phyloP scores from a whole-genome alignment of 331 rosid species.

The Stylosanthes scabra region DNA sequence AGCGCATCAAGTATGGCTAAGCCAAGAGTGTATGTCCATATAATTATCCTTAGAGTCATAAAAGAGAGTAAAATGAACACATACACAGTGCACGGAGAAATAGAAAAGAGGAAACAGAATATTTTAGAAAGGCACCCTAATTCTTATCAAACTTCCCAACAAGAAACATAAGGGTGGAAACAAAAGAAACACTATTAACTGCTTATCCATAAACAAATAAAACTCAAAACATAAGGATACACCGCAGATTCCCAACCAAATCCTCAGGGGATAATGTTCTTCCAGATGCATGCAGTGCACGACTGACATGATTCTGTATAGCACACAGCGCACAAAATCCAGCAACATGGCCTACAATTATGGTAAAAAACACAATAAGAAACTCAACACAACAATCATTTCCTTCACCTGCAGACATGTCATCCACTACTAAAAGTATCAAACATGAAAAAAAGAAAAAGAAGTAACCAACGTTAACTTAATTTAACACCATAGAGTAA shows the following conservation, averaged over 20 bases:
- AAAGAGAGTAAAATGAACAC: neutral
- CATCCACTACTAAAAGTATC: neutral
- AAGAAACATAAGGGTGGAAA: neutral
- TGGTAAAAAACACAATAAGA: conserved; percentile 42
- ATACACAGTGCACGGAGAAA: neutral
- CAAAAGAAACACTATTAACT: neutral
- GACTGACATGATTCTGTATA: conserved; percentile 93
- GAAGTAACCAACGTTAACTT: neutral
- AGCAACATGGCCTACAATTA: conserved; percentile 72
- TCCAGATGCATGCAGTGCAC: conserved; percentile 85
- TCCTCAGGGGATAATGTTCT: conserved; percentile 77
- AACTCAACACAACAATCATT: conserved; percentile 8
- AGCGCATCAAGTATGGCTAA: neutral
- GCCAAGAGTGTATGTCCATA: neutral
- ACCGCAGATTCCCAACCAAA: conserved; percentile 78
- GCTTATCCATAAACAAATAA: conserved; percentile 10
- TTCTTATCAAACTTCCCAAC: neutral
- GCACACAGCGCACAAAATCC: conserved; percentile 99
- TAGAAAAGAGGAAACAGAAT: neutral
- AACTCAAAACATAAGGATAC: conserved; percentile 63
- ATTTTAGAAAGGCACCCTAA: neutral
- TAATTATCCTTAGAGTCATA: neutral
- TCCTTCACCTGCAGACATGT: neutral
- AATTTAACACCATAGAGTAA: neutral
- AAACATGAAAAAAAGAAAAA: neutral